Base-by-base conservation (phyloP, 1,139 yeast species). In the Yamadazyma kanchanaburiensis region DNA sequence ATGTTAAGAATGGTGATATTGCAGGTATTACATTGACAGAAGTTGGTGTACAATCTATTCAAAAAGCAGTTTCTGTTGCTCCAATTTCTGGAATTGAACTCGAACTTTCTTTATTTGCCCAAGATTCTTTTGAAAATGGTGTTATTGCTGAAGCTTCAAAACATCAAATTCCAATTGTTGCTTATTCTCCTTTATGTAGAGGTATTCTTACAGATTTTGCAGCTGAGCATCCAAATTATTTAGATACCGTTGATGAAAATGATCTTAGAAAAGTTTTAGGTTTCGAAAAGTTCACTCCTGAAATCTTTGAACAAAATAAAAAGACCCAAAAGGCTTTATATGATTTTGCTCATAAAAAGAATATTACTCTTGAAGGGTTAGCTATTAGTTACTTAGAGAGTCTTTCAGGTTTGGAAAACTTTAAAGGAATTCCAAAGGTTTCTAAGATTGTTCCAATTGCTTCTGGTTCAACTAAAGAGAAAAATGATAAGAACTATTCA, bases 151-250 rank as follows among this genome's bases (percentile, higher is more conserved):
- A 77, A 35, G 36, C 36, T 27, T 50, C 67, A 9, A 45, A 49
- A 27, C 46, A 49, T 20, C 64, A 61, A 11, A 70, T 86, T 33
- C 81, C 89, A 6, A 61, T 84, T 22, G 59, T 83, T 37, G 85
- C 89, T 21, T 86, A 86, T 57, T 80, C 94, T 16, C 95, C 95
- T 24, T 63, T 86, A 36, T 80, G 86, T 10, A 67, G 84, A 45
- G 95, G 95, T 1, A 56, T 77, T 34, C 66, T 87, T 36, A 79
- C 91, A 5, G 91, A 89, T 34, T 40, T 42, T 26, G 46, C 61
- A n/a, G 68, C 75, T 34, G 70, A 59, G 24, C 48, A 66, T 7
- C 60, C 59, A 12, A 29, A 34, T 18, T 34, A 24, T 15, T 10
- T 30, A 8, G 19, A 21, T 11, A 19, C 36, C 4, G 17, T 34